Base-by-base conservation (phyloP, 805 yeast species). In the Cyberlindnera nakhonratchasimensis region DNA sequence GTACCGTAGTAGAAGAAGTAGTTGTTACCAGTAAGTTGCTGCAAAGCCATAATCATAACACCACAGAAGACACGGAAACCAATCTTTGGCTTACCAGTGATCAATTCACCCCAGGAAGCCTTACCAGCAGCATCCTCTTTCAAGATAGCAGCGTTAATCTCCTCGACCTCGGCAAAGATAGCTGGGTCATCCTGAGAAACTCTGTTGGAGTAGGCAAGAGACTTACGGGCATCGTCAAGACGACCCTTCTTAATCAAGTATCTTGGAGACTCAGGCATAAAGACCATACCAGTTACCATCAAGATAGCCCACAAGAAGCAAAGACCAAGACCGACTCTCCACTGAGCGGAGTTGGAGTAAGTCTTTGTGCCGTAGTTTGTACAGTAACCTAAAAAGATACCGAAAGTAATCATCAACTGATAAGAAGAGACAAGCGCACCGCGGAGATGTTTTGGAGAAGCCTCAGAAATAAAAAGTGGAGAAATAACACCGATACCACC, bases 311-410 rank as follows among this genome's bases (percentile, higher is more conserved):
- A 73, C 23, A 68, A 66, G 53, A 72, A 74, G 56, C 72, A 69
- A 48, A 78, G 63, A 47, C 82, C 83, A 58, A 82, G 67, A 44
- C 84, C 86, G 52, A 82, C 72, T 75, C 88, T 79, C 88, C 88
- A 82, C 66, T 79, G 84, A 10, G 64, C 87, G 31, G 90, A 82
- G 69, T 82, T 82, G 58, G 75, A 71, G 59, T 65, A 67, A 23
- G 42, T 51, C 48, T 76, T 74, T 46, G 86, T 79, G 63, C 87
- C 89, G 62, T 73, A 82, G 45, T 78, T 79, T 40, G 81, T 71
- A 66, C 87, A 81, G 73, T 81, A 81, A 62, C 89, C 90, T 52
- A 82, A 67, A 66, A 82, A 81, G 55, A 82, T 82, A 68, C 88
- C 89, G 37, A 76, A 65, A 31, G 88, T 81, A 50, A 81, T 75